Percentiles rank a stretch among this genome's conserved stretches.
phyloP scores from a whole-genome alignment of 2,329 filamentous ascomycete genomes.

The Colletotrichum endophyticum region DNA sequence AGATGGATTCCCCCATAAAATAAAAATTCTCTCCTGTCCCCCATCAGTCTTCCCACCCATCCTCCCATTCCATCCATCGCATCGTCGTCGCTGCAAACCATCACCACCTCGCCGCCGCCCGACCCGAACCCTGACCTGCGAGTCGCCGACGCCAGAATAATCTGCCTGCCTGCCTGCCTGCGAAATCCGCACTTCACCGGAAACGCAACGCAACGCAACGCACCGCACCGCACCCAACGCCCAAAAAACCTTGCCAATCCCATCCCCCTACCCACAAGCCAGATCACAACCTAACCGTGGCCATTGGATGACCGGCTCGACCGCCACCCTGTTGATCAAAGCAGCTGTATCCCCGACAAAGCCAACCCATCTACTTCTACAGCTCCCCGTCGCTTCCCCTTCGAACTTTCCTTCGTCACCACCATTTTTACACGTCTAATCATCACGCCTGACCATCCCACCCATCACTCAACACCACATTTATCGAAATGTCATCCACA shows the following conservation, averaged over 20 bases:
- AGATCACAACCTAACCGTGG: constrained; percentile 7
- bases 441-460: background rate
- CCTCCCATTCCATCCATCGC: constrained; percentile 19
- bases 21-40: constrained; percentile 25
- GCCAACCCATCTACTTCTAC: background rate
- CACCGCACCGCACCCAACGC: background rate
- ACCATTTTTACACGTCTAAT: background rate
- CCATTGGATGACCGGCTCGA: constrained; percentile 20
- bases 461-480: background rate
- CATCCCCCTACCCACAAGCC: constrained; percentile 9
- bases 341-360: constrained; percentile 15
- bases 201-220: background rate
- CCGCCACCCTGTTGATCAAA: constrained; percentile 21
- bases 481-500: constrained; percentile 18
- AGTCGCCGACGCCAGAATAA: constrained; percentile 18
- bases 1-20: constrained; percentile 41
- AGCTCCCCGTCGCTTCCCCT: background rate
- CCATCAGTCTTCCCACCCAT: constrained; percentile 22
- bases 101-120: constrained; percentile 18
- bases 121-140: background rate
- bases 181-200: background rate
- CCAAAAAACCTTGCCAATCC: constrained; percentile 9
- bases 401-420: background rate
- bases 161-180: background rate
- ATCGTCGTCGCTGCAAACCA: constrained; percentile 6